Conservation (phyloP, 768 basidiomycete genomes). For the Leccinum incarnatum region DNA sequence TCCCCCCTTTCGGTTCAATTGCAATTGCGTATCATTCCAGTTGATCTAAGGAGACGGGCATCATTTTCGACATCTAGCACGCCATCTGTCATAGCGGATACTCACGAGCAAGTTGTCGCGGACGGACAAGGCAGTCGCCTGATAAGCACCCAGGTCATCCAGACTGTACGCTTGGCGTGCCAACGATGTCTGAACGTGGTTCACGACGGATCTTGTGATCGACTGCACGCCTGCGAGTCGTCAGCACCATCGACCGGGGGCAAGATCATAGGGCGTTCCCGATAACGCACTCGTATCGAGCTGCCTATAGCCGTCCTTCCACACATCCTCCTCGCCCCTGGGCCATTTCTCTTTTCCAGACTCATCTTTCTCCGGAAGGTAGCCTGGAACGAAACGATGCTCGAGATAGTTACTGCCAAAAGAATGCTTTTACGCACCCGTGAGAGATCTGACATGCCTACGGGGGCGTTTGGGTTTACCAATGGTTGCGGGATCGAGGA, state of each 20-base stretch:
- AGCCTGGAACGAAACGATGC: conserved; percentile 48
- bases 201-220: conserved; percentile 74
- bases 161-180: conserved; percentile 91
- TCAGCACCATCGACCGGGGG: conserved; percentile 12
- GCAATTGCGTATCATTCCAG: conserved; percentile 81
- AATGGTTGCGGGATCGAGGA: conserved; percentile 61
- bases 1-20: conserved; percentile 77
- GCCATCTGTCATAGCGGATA: background rate
- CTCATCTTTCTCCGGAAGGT: conserved; percentile 73
- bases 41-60: conserved; percentile 49
- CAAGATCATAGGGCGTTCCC: background rate
- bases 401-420: background rate
- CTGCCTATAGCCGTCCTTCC: conserved; percentile 61
- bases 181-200: conserved; percentile 85
- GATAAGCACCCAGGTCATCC: conserved; percentile 84
- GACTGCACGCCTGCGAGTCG: conserved; percentile 47
- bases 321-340: conserved; percentile 68
- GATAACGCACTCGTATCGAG: conserved; percentile 50
- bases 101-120: conserved; percentile 83
- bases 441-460: conserved; percentile 67
- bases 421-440: conserved; percentile 39
- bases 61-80: background rate
- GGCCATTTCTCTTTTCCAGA: conserved; percentile 85
- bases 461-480: conserved; percentile 53
- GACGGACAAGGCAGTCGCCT: conserved; percentile 84